A percentile compares a stretch with the other conserved stretches of the same genome.
phyloP scores from a whole-genome alignment of 2,329 filamentous ascomycete genomes.

The Chaetomium sp. region DNA sequence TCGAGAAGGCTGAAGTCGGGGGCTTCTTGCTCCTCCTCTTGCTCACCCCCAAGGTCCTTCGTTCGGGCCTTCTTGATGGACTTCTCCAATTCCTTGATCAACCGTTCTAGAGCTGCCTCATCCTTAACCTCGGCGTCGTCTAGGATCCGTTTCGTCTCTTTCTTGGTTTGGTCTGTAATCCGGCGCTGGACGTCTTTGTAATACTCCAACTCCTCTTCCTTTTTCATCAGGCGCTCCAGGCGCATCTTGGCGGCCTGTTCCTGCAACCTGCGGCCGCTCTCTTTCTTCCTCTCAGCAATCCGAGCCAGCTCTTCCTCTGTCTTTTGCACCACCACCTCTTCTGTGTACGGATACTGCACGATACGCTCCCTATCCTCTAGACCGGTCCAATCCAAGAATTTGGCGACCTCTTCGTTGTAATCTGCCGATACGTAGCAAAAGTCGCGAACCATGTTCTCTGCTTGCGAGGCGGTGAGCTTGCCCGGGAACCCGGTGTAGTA shows the following conservation, averaged over 20 bases:
- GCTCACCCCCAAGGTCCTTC: slow-evolving; percentile 80
- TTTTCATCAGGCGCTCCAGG: slow-evolving; percentile 87
- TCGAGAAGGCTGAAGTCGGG: slow-evolving; percentile 86
- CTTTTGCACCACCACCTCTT: slow-evolving; percentile 85
- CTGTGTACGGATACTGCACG: slow-evolving; percentile 88
- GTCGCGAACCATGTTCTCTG: slow-evolving; percentile 78
- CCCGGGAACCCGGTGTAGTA: slow-evolving; percentile 77
- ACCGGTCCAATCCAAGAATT: slow-evolving; percentile 83
- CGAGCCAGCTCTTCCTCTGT: slow-evolving; percentile 86
- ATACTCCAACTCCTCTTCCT: slow-evolving; percentile 92
- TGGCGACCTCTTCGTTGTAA: slow-evolving; percentile 70
- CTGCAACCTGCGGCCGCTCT: slow-evolving; percentile 83
- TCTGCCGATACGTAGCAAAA: slow-evolving; percentile 85
- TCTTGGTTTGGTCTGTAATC: slow-evolving; percentile 74
- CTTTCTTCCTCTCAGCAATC: slow-evolving; percentile 89
- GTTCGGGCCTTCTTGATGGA: slow-evolving; percentile 84
- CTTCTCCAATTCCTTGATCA: slow-evolving; percentile 83
- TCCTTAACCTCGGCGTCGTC: slow-evolving; percentile 91
- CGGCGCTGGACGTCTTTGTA: slow-evolving; percentile 75
- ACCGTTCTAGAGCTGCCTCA: slow-evolving; percentile 75
- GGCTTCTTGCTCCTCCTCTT: slow-evolving; percentile 72
- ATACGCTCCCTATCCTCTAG: slow-evolving; percentile 84
- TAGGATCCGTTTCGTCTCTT: slow-evolving; percentile 77
- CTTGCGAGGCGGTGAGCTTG: slow-evolving; percentile 79
- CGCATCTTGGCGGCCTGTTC: slow-evolving; percentile 98